phyloP scores from a whole-genome alignment of 805 yeast genomes.

The Wickerhamiella spandovensis region DNA sequence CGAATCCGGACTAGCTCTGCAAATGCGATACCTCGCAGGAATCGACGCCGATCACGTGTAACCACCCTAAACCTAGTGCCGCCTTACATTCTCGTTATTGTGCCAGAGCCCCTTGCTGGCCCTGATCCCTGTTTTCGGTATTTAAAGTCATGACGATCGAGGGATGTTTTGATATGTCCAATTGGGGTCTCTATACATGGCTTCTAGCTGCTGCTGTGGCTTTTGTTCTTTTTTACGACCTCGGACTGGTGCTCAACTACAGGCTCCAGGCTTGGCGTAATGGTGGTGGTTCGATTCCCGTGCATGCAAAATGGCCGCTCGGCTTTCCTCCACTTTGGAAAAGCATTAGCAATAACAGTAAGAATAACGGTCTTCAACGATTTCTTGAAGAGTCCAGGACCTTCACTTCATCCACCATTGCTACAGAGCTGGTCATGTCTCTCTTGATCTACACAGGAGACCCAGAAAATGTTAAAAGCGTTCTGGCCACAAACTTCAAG shows the following conservation, averaged over 20 bases:
- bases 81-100: too few relatives aligned
- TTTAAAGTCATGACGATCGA: neutral
- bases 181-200: neutral
- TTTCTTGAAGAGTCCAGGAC: neutral
- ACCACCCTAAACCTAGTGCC: too few relatives aligned
- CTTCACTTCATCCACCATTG: neutral
- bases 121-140: too few relatives aligned
- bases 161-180: neutral
- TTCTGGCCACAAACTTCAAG: constrained; percentile 20
- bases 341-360: constrained; percentile 3
- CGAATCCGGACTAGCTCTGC: too few relatives aligned
- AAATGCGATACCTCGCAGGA: too few relatives aligned
- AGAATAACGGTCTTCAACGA: neutral
- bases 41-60: too few relatives aligned
- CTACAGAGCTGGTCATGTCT: neutral
- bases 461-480: constrained; percentile 21
- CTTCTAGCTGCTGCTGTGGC: neutral
- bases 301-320: neutral
- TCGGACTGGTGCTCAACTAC: neutral
- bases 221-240: neutral
- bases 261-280: neutral
- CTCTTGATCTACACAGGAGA: constrained; percentile 15
- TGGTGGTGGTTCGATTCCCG: neutral
- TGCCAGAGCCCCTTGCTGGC: too few relatives aligned
- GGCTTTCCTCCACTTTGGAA: neutral